Evolutionary conservation across 1,284 basidiomycete species (phyloP).

Genomic region (Tranzscheliella williamsii): DNA sequence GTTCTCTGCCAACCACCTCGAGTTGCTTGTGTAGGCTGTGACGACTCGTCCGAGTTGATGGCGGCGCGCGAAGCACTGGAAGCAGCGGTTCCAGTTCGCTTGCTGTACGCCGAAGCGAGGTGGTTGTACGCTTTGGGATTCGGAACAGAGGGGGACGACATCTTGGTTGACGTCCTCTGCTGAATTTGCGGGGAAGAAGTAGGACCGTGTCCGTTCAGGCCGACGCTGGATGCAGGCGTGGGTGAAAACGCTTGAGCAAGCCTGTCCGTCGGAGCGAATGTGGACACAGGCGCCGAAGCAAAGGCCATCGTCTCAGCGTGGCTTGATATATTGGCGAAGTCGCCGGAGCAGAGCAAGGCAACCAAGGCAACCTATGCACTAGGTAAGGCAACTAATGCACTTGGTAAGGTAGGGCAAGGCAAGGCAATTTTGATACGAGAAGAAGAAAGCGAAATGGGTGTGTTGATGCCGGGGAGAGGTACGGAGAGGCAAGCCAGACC

Average conservation of each 20-base stretch:
- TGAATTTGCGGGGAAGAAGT: background rate
- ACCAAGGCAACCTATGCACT: too few relatives aligned
- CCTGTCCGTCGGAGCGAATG: background rate
- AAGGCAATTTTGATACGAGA: too few relatives aligned
- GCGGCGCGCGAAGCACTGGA: slow-evolving; percentile 10
- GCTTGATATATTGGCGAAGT: too few relatives aligned
- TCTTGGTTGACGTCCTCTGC: background rate
- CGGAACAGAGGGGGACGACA: slow-evolving; percentile 3
- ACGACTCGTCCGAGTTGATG: slow-evolving; percentile 2
- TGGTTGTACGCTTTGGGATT: slow-evolving; percentile 23
- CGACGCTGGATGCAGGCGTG: background rate
- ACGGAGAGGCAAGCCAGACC: too few relatives aligned
- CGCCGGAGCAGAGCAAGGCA: too few relatives aligned
- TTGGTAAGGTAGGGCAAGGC: too few relatives aligned
- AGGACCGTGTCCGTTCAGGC: background rate
- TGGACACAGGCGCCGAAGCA: background rate
- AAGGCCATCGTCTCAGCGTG: background rate
- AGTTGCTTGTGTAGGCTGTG: slow-evolving; percentile 1
- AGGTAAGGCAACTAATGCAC: too few relatives aligned
- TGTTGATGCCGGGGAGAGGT: too few relatives aligned
- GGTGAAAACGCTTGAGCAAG: background rate
- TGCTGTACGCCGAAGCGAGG: slow-evolving; percentile 23
- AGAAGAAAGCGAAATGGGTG: too few relatives aligned
- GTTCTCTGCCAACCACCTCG: slow-evolving; percentile 9
- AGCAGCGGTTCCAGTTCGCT: slow-evolving; percentile 21